Evolutionary conservation across 2,329 filamentous ascomycete species (phyloP), one percentile per base, ranked within the genome.

Genomic region (Colletotrichum aenigma): DNA sequence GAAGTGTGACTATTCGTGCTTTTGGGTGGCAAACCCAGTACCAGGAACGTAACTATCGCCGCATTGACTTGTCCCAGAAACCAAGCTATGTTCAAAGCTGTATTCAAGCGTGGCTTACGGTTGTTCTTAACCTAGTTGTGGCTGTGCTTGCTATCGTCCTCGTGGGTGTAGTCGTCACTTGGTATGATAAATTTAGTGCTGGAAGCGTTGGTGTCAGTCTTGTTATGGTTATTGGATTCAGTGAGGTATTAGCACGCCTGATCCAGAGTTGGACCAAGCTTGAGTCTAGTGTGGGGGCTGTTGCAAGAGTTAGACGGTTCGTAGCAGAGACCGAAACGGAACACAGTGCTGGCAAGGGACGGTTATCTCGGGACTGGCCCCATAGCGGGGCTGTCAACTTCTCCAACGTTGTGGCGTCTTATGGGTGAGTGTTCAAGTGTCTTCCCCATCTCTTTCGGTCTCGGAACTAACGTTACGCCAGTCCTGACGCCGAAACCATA

Each of bases 141-240:
- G 64, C 74, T 6, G 48, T 26, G 1, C 24, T 76, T 4, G 74
- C 74, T 8, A 70, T 73, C 3, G 10, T 60, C 1, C 58, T 76
- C 4, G 70, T 76, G 32, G 16, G 8, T 2, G 32, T 32, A 1
- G 74, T 61, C 16, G 76, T 58, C 32, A 71, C 26, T 62, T 83
- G 26, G 66, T 83, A n/a, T 77, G 81, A 43, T 56, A 69, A 16
- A 78, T 80, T 34, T 81, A 83, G 71, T 70, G 78, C 61, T 71
- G 81, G 34, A 76, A 77, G 38, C 82, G 83, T 74, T 77, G 83
- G 74, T 7, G 74, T 76, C 1, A 76, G 71, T 36, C 52, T 76
- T 4, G 26, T 76, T 7, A 76, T 74, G 64, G 62, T 76, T 10
- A 73, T 69, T 15, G 58, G 74, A 6, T 76, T 76, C 38, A 65